phyloP scores from a whole-genome alignment of 1,284 basidiomycete species.

The Cryptococcus floricola region DNA sequence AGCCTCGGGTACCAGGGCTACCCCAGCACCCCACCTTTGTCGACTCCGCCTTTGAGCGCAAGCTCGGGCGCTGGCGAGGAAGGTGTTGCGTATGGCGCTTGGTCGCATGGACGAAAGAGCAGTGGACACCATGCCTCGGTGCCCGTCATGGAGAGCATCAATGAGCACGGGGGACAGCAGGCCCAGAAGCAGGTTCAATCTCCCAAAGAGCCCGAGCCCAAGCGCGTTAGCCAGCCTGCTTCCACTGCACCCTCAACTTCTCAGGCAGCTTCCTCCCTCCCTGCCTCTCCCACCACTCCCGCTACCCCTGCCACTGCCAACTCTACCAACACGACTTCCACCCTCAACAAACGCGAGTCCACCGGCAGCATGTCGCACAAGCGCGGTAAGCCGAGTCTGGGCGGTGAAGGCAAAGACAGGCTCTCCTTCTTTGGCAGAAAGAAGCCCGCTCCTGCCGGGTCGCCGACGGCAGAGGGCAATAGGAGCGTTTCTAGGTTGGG shows the following conservation, averaged over 20 bases:
- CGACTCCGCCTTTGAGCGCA: conserved; percentile 19
- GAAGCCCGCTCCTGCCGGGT: conserved; percentile 64
- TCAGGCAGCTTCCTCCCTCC: neutral
- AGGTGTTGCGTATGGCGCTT: conserved; percentile 19
- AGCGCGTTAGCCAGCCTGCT: neutral
- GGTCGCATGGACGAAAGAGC: conserved; percentile 38
- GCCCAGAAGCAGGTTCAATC: conserved; percentile 3
- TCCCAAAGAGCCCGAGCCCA: neutral
- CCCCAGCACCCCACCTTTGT: conserved; percentile 17
- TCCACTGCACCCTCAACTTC: neutral
- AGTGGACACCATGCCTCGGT: conserved; percentile 10
- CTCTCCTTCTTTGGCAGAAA: conserved; percentile 73
- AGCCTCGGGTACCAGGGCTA: conserved; percentile 12
- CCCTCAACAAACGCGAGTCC: conserved; percentile 40
- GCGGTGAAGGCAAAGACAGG: conserved; percentile 46
- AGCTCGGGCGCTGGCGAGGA: conserved; percentile 13
- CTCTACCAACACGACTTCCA: conserved; percentile 2
- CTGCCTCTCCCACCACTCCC: conserved; percentile 14
- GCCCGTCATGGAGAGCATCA: conserved; percentile 28
- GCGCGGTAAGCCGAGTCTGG: conserved; percentile 38
- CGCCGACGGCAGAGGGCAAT: neutral
- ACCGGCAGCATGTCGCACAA: conserved; percentile 45
- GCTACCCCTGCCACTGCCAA: conserved; percentile 38
- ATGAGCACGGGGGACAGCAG: conserved; percentile 12
- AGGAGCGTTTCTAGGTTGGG: conserved; percentile 23